phyloP scores from a whole-genome alignment of 345 rosid genomes.

The Streptanthus diversifolius region DNA sequence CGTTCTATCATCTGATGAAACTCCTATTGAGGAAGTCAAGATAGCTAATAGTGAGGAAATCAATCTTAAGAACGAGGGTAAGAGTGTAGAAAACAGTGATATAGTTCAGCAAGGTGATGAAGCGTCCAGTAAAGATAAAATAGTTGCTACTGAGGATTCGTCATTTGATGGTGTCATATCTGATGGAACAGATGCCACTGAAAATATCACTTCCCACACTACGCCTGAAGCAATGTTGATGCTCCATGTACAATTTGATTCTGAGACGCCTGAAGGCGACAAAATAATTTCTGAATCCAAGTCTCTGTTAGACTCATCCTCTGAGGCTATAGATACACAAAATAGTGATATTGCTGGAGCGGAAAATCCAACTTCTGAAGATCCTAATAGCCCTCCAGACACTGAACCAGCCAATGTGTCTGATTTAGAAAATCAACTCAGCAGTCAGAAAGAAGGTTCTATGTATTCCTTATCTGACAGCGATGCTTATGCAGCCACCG shows the following conservation, averaged over 20 bases:
- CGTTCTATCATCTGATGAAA: slow-evolving; percentile 38
- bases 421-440: slow-evolving; percentile 25
- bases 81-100: slow-evolving; percentile 37
- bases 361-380: slow-evolving; percentile 36
- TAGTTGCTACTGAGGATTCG: slow-evolving; percentile 25
- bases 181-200: slow-evolving; percentile 29
- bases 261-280: slow-evolving; percentile 22
- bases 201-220: slow-evolving; percentile 28
- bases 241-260: slow-evolving; percentile 36
- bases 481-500: slow-evolving; percentile 26
- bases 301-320: slow-evolving; percentile 32
- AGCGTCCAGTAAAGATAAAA: slow-evolving; percentile 33
- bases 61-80: slow-evolving; percentile 28
- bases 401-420: slow-evolving; percentile 34
- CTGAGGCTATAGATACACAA: slow-evolving; percentile 38
- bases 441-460: slow-evolving; percentile 29
- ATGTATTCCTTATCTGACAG: slow-evolving; percentile 33
- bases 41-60: slow-evolving; percentile 34
- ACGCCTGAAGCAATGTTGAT: slow-evolving; percentile 36
- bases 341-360: slow-evolving; percentile 31
- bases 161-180: slow-evolving; percentile 29
- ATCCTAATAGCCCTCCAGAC: slow-evolving; percentile 28
- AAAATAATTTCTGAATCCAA: slow-evolving; percentile 25
- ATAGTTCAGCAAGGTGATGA: slow-evolving; percentile 35
- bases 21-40: slow-evolving; percentile 31